Evolutionary conservation across 805 yeast species (phyloP), one percentile per base, ranked within the genome.

Genomic region (Wickerhamiella bombiphila): DNA sequence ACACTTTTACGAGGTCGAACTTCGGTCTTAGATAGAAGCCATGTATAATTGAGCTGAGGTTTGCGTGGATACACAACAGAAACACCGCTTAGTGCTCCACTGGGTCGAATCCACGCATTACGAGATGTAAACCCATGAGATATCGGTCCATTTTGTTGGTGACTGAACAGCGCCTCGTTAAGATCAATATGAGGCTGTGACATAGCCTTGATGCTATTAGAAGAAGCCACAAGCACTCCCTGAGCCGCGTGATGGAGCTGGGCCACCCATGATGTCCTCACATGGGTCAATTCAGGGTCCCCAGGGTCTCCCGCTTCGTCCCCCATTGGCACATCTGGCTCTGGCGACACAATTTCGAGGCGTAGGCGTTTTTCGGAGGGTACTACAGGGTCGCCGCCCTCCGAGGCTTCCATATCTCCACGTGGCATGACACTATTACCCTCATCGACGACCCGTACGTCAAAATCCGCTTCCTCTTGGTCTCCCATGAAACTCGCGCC

Each of bases 281-380:
- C n/a, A n/a, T n/a, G n/a, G n/a, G n/a, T n/a, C n/a, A n/a, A n/a
- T 39, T 56, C 40, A 41, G 65, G 57, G 19, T 66, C 68, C 8
- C 62, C 65, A 45, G 74, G 83, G 30, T 71, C 65, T 7, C 45
- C 47, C 28, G 68, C 70, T 11, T 63, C 75, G 29, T 67, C 73
- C 9, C 11, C 9, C 26, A 24, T 24, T 13, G 13, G 11, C n/a
- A n/a, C n/a, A n/a, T n/a, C n/a, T n/a, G n/a, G n/a, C 26, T 24
- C 26, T 24, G 26, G 77, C 67, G 34, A 14, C 22, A 6, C 13
- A 15, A 16, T 7, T 13, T 24, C 26, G 11, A 9, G 11, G 26
- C 13, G 11, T 9, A 9, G 11, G 11, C 13, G 26, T 9, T 24
- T 24, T 13, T 24, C 26, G 13, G 11, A 9, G 9, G 26, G 26